Conservation (phyloP, 2,329 filamentous ascomycete genomes). For the Metarhizium guizhouense region DNA sequence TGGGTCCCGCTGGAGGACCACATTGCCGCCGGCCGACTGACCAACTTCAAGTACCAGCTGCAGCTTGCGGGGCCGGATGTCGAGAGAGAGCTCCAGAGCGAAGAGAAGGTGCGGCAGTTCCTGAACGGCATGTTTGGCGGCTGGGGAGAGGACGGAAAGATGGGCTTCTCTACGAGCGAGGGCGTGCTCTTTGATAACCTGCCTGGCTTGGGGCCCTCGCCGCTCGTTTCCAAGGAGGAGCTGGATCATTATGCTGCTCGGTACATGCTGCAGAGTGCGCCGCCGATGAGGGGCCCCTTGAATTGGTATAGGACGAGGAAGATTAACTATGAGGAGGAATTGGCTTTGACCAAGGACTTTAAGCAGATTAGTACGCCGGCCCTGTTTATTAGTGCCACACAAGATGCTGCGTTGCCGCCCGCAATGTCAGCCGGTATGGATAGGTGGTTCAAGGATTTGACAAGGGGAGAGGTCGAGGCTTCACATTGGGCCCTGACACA, state of each 20-base stretch:
- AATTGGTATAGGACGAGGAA: constrained; percentile 80
- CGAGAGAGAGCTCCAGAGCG: constrained; percentile 46
- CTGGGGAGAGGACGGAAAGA: constrained; percentile 42
- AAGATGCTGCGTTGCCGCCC: constrained; percentile 65
- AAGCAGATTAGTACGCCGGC: constrained; percentile 51
- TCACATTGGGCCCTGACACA: constrained; percentile 81
- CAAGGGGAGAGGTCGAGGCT: constrained; percentile 54
- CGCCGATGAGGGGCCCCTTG: constrained; percentile 66
- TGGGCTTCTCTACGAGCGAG: constrained; percentile 46
- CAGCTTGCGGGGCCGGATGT: constrained; percentile 64
- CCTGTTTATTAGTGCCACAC: constrained; percentile 64
- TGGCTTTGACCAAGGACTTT: constrained; percentile 46
- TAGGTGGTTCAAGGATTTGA: constrained; percentile 54
- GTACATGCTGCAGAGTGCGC: constrained; percentile 47
- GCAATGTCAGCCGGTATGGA: constrained; percentile 66
- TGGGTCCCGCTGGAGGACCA: constrained; percentile 52
- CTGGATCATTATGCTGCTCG: constrained; percentile 68
- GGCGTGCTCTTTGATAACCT: constrained; percentile 60
- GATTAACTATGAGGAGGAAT: constrained; percentile 71
- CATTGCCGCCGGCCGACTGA: constrained; percentile 42
- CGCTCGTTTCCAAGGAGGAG: constrained; percentile 58
- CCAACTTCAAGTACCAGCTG: constrained; percentile 76
- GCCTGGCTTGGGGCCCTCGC: constrained; percentile 43
- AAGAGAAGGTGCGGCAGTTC: constrained; percentile 58
- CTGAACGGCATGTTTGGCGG: constrained; percentile 66